Base-by-base conservation (phyloP, 805 yeast genomes). In the Lipomyces oligophaga region DNA sequence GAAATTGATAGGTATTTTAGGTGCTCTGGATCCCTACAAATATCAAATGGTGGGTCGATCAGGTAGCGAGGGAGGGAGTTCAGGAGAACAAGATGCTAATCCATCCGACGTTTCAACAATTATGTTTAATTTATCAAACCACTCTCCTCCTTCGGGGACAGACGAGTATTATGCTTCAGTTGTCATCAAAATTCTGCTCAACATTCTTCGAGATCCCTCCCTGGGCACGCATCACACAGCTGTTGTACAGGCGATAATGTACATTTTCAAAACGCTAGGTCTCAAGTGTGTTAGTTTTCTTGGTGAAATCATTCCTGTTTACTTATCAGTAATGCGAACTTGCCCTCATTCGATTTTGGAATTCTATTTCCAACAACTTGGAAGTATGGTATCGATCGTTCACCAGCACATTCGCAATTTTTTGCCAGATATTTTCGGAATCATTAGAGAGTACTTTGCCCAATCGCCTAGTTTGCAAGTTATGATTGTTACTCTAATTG, bases 101-200 rank as follows among this genome's bases (percentile, higher is more conserved):
- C 83, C 97, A 0, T 79, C 88, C 5, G 98, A 93, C 59, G 84
- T 90, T 55, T 86, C 90, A 4, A 69, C 47, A 18, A 43, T 43
- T 33, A 43, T 43, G 47, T 43, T 43, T 21, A 43, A 93, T 20
- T 71, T 93, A 42, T 87, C 93, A 89, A 85, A 85, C 60, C 96
- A 96, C 3, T 84, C 86, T 75, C 83, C 95, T 5, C 97, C 97
- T 1, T 82, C 94, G 0, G 60, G 68, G 0, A 59, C 69, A 1
- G 97, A 89, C 45, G 97, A 90, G 58, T 93, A 89, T 59, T 89
- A 85, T 59, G 96, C 97, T 2, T 88, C 96, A 0, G 97, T 93
- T 20, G 97, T 90, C 0, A 85, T 93, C 35, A 80, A 80, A 36
- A 85, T 89, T 5, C 68, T 93, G 51, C 76, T 89, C 79, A 85